Evolutionary conservation across 805 yeast species (phyloP).

Genomic region (Priceomyces melissophilus): DNA sequence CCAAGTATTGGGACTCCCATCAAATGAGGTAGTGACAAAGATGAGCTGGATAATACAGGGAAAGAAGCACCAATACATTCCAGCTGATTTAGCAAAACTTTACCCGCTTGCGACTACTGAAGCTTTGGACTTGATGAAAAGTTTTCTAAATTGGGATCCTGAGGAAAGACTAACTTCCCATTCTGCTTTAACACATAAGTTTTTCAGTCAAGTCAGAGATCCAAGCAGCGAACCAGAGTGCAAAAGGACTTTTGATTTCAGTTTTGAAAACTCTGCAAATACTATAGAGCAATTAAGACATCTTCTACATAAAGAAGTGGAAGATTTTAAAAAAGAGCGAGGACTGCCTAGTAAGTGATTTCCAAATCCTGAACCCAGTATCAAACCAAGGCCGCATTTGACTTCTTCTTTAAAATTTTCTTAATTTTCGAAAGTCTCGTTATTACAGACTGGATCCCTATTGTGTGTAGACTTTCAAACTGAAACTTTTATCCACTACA

Average conservation of each 20-base stretch:
- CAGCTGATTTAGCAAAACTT: slow-evolving; percentile 26
- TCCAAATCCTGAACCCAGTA: no score
- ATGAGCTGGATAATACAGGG: slow-evolving; percentile 31
- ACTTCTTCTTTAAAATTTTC: no score
- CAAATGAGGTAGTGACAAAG: slow-evolving; percentile 37
- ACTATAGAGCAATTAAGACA: slow-evolving; percentile 40
- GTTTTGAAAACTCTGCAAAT: slow-evolving; percentile 48
- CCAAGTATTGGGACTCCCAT: slow-evolving; percentile 70
- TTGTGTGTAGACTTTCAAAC: no score
- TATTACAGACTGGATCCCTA: no score
- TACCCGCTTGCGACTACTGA: slow-evolving; percentile 59
- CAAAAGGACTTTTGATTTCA: slow-evolving; percentile 54
- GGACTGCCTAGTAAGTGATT: neutral
- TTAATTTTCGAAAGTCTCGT: no score
- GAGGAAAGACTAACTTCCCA: slow-evolving; percentile 50
- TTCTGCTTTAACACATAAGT: slow-evolving; percentile 56
- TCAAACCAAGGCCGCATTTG: no score
- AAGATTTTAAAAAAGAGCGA: slow-evolving; percentile 35
- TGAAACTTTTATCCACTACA: no score
- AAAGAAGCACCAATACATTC: slow-evolving; percentile 34
- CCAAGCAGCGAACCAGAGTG: slow-evolving; percentile 54
- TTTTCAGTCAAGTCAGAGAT: slow-evolving; percentile 52
- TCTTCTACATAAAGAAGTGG: slow-evolving; percentile 52
- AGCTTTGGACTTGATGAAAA: slow-evolving; percentile 52
- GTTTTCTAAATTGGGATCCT: slow-evolving; percentile 65